A percentile compares a stretch with the other conserved stretches of the same genome.
phyloP scores from a whole-genome alignment of 441 rosid genomes.

The Adansonia madagascariensis region DNA sequence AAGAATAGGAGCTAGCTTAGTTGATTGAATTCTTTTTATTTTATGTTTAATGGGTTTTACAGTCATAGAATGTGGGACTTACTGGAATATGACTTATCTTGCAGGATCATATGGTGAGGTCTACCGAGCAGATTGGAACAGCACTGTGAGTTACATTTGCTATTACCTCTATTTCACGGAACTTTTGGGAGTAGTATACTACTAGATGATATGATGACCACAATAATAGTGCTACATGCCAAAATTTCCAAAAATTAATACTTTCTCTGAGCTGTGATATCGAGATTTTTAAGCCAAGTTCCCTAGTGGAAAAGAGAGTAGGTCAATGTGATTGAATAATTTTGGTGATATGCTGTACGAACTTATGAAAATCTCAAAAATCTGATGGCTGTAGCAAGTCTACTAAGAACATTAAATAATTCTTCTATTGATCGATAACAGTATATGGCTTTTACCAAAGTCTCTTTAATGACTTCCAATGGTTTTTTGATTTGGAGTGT shows the following conservation, averaged over 20 bases:
- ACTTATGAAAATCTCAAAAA: conserved; percentile 17
- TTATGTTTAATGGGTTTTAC: not conserved
- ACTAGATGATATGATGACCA: conserved; percentile 22
- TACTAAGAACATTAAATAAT: conserved; percentile 10
- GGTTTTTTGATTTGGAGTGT: conserved; percentile 6
- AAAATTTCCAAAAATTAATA: conserved; percentile 2
- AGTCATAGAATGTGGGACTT: conserved; percentile 18
- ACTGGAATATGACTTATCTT: conserved; percentile 27
- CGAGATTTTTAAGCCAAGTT: not conserved
- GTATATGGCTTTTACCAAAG: conserved; percentile 14
- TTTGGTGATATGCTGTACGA: conserved; percentile 1
- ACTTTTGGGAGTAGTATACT: conserved; percentile 21
- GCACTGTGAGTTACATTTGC: conserved; percentile 76
- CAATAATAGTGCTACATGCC: conserved; percentile 4
- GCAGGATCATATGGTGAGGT: conserved; percentile 99
- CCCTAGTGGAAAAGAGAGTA: not conserved
- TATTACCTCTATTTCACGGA: not conserved
- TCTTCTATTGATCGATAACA: conserved; percentile 12
- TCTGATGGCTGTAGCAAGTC: not conserved
- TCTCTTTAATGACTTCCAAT: conserved; percentile 11
- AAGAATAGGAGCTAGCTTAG: conserved; percentile 3
- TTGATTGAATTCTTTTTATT: not conserved
- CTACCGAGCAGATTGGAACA: conserved; percentile 91
- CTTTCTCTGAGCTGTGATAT: not conserved
- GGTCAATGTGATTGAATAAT: conserved; percentile 5